Percentiles rank a stretch among this genome's conserved stretches.
phyloP scores from a whole-genome alignment of 2,329 filamentous ascomycete genomes.

The Diaporthe caulivora region DNA sequence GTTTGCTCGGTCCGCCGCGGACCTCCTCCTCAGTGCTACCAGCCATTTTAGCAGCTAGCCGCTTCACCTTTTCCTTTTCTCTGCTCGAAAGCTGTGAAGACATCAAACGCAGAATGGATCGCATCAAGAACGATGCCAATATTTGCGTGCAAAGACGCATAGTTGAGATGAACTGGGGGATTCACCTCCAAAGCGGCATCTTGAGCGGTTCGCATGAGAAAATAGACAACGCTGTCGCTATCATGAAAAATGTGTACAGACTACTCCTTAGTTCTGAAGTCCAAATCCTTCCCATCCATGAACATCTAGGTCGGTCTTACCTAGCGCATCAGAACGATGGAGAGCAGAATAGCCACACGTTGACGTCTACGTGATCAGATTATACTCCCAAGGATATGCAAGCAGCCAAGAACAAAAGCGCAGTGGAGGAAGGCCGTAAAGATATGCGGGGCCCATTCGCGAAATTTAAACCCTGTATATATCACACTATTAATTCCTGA shows the following conservation, averaged over 20 bases:
- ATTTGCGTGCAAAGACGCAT: conserved; percentile 13
- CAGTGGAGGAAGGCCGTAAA: neutral
- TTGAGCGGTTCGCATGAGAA: neutral
- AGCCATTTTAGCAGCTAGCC: no score
- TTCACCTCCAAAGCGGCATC: neutral
- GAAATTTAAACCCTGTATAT: rapidly evolving
- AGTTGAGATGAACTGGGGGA: neutral
- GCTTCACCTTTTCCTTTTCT: no score
- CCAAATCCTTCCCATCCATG: neutral
- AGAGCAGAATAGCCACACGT: neutral
- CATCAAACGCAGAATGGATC: neutral
- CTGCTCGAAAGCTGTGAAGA: conserved; percentile 1
- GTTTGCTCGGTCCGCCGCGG: no score
- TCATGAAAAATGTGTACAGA: neutral
- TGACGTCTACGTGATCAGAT: neutral
- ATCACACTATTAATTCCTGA: neutral
- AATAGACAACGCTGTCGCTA: neutral
- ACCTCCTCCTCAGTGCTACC: no score
- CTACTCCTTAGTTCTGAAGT: neutral
- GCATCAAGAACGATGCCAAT: neutral
- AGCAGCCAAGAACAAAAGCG: neutral
- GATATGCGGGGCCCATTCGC: neutral
- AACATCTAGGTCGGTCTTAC: neutral
- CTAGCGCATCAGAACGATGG: neutral
- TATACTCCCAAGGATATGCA: neutral